Conservation (phyloP, 2,329 filamentous ascomycete genomes). For the Orbilia quercus region DNA sequence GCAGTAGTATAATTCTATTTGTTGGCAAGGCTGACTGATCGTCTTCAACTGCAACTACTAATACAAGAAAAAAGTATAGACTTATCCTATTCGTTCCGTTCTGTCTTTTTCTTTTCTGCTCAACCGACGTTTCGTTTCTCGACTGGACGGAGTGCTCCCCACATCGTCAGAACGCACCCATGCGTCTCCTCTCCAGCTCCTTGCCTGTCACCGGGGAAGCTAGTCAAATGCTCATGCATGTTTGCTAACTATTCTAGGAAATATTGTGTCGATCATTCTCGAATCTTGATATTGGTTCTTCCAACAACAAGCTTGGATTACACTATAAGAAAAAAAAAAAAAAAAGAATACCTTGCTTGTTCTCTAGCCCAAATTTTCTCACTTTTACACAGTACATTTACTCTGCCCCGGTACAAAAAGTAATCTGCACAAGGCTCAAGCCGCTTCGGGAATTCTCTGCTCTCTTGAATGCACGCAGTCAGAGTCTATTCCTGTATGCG, state of each 20-base stretch:
- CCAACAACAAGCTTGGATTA: constrained; percentile 16
- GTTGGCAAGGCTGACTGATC: constrained; percentile 43
- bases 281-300: constrained; percentile 47
- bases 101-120: too few species aligned
- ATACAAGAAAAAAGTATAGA: constrained; percentile 8
- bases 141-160: constrained; percentile 12
- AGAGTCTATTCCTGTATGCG: constrained; percentile 19
- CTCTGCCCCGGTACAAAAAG: constrained; percentile 4
- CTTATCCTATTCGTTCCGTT: neutral
- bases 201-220: constrained; percentile 53
- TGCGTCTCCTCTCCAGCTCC: constrained; percentile 12
- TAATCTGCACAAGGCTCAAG: constrained; percentile 21
- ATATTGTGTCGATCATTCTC: constrained; percentile 31
- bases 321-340: constrained; percentile 4
- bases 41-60: constrained; percentile 13
- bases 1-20: neutral
- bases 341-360: constrained; percentile 5
- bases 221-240: constrained; percentile 40
- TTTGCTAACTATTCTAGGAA: constrained; percentile 36
- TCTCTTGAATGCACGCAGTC: constrained; percentile 15
- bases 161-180: neutral
- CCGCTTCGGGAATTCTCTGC: constrained; percentile 12
- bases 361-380: constrained; percentile 6
- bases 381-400: constrained; percentile 2
- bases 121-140: constrained; percentile 3